phyloP scores from a whole-genome alignment of 2,329 filamentous ascomycete genomes.

The Ascochyta koolunga region DNA sequence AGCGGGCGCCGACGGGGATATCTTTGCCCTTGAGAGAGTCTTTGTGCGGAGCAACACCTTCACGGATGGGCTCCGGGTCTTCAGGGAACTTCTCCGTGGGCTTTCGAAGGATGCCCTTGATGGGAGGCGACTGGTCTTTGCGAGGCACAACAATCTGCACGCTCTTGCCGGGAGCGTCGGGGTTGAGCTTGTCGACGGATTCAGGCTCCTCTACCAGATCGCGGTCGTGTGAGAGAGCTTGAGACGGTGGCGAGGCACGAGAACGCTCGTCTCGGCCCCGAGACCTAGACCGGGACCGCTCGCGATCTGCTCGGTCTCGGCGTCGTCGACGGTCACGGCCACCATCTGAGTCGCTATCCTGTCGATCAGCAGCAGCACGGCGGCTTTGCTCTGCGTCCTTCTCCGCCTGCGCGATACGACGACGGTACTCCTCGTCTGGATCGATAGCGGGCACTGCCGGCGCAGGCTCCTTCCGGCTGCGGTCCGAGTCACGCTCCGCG shows the following conservation, averaged over 20 bases:
- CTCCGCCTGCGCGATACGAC: slow-evolving; percentile 54
- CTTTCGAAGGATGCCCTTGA: slow-evolving; percentile 82
- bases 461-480: slow-evolving; percentile 36
- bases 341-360: slow-evolving; percentile 41
- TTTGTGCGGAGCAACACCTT: slow-evolving; percentile 93
- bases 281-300: slow-evolving; percentile 25
- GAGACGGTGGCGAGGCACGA: slow-evolving; percentile 30
- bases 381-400: slow-evolving; percentile 52
- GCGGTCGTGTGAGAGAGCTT: slow-evolving; percentile 38
- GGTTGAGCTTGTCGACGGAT: slow-evolving; percentile 27
- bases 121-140: slow-evolving; percentile 68
- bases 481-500: slow-evolving; percentile 44
- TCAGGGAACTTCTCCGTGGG: slow-evolving; percentile 86
- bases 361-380: slow-evolving; percentile 33
- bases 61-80: slow-evolving; percentile 79
- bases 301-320: slow-evolving; percentile 37
- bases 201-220: slow-evolving; percentile 44
- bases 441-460: slow-evolving; percentile 46
- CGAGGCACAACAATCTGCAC: slow-evolving; percentile 73
- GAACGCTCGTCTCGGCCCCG: slow-evolving; percentile 36
- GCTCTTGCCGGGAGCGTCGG: slow-evolving; percentile 36
- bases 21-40: slow-evolving; percentile 76
- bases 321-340: slow-evolving; percentile 44
- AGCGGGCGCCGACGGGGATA: slow-evolving; percentile 75
- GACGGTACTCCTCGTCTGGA: slow-evolving; percentile 59